phyloP scores from a whole-genome alignment of 805 yeast species.

The Candida sphagnicola region DNA sequence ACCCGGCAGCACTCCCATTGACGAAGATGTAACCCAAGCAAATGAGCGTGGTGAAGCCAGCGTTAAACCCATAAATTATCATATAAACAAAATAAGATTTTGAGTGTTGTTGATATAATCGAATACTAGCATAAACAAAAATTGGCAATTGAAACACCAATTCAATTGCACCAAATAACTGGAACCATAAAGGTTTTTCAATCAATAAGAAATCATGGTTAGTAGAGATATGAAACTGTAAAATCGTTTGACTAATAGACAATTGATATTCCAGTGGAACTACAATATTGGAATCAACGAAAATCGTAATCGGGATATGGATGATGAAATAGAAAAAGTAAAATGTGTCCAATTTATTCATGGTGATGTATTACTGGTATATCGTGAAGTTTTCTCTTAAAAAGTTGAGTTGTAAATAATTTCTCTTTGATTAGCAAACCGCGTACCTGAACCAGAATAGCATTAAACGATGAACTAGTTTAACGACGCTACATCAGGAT shows the following conservation, averaged over 20 bases:
- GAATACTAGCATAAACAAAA: slow-evolving; percentile 47
- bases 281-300: slow-evolving; percentile 71
- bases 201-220: slow-evolving; percentile 72
- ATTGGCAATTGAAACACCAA: slow-evolving; percentile 75
- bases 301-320: slow-evolving; percentile 72
- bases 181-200: slow-evolving; percentile 68
- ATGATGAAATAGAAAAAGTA: slow-evolving; percentile 51
- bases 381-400: neutral
- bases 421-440: too few species aligned
- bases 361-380: neutral
- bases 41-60: slow-evolving; percentile 70
- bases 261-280: slow-evolving; percentile 51
- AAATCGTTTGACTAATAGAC: slow-evolving; percentile 44
- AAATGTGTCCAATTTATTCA: slow-evolving; percentile 32
- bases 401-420: too few species aligned
- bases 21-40: slow-evolving; percentile 55
- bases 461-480: too few species aligned
- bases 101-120: slow-evolving; percentile 10
- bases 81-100: slow-evolving; percentile 28
- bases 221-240: slow-evolving; percentile 53
- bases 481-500: too few species aligned
- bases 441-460: too few species aligned
- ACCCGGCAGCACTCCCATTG: slow-evolving; percentile 33
- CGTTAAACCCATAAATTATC: slow-evolving; percentile 75
- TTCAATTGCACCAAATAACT: slow-evolving; percentile 68